These are phyloP conservation scores for Diaporthe ilicicola DNA, from an alignment of 2,329 filamentous ascomycete genomes.

Conservation along the genomic window DNA sequence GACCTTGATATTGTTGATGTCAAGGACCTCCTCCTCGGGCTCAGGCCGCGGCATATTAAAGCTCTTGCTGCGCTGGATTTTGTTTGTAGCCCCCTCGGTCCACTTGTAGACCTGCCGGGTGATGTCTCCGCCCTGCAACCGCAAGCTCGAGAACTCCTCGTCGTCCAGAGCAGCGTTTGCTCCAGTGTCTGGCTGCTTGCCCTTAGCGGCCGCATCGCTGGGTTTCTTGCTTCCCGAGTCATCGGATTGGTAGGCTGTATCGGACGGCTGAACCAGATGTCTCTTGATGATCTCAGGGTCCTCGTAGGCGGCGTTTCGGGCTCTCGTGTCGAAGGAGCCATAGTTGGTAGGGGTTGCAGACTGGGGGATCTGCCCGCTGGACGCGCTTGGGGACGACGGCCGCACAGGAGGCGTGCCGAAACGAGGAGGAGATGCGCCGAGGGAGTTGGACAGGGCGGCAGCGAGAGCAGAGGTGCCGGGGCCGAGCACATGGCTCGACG, in stretches of 20 bases:
- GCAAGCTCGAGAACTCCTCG: constrained; percentile 92
- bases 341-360: constrained; percentile 75
- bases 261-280: constrained; percentile 79
- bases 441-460: constrained; percentile 80
- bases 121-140: constrained; percentile 92
- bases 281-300: constrained; percentile 91
- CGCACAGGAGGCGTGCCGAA: constrained; percentile 72
- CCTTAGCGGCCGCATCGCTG: constrained; percentile 55
- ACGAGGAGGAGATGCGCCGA: constrained; percentile 74
- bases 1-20: constrained; percentile 90
- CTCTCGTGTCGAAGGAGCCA: constrained; percentile 82
- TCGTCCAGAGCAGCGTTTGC: constrained; percentile 55
- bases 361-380: constrained; percentile 53
- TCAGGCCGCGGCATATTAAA: constrained; percentile 81
- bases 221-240: constrained; percentile 49
- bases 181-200: constrained; percentile 60
- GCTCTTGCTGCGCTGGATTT: constrained; percentile 83
- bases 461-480: constrained; percentile 89
- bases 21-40: constrained; percentile 80
- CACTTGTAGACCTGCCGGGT: constrained; percentile 96
- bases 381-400: constrained; percentile 65
- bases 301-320: constrained; percentile 74
- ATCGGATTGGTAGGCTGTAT: constrained; percentile 55
- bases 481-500: constrained; percentile 69
- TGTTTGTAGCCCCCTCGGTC: constrained; percentile 84